A percentile compares a stretch with the other conserved stretches of the same genome.
These are phyloP conservation scores for Plasmodium adleri DNA, from an alignment of 169 alveolate species.

Conservation along the genomic window DNA sequence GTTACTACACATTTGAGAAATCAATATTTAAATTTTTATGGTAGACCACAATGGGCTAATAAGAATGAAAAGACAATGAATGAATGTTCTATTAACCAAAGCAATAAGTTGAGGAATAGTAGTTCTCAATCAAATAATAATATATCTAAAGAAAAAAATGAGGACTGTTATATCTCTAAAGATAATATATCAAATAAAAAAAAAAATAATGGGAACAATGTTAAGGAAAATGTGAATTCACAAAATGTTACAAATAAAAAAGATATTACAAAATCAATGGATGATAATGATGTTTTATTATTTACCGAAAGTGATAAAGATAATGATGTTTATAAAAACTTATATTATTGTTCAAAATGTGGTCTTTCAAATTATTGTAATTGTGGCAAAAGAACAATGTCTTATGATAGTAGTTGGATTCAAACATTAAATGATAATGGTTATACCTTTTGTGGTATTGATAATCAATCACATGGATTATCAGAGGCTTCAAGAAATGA, in stretches of 20 bases:
- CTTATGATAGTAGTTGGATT: constrained; percentile 81
- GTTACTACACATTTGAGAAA: constrained; percentile 80
- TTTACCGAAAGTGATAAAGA: background rate
- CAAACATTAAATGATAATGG: constrained; percentile 78
- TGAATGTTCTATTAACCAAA: background rate
- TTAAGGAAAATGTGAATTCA: background rate
- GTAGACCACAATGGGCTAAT: constrained; percentile 49
- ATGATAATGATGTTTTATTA: background rate
- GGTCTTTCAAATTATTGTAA: constrained; percentile 47
- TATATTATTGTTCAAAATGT: constrained; percentile 61
- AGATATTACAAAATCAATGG: background rate
- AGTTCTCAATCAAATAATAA: background rate
- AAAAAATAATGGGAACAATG: background rate
- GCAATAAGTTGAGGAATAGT: background rate
- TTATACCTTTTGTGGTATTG: constrained; percentile 79
- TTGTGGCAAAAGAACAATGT: constrained; percentile 68
- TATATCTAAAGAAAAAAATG: background rate
- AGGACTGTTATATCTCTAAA: background rate
- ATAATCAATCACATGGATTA: constrained; percentile 83
- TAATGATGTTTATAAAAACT: background rate
- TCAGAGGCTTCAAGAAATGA: constrained; percentile 78
- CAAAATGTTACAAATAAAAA: background rate
- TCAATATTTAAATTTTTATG: constrained; percentile 79
- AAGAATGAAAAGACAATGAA: background rate
- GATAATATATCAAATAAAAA: background rate